Percentiles rank a stretch among this genome's conserved stretches.
Conservation (phyloP, 495 filamentous ascomycete genomes). For the Penicillium samsonianum region DNA sequence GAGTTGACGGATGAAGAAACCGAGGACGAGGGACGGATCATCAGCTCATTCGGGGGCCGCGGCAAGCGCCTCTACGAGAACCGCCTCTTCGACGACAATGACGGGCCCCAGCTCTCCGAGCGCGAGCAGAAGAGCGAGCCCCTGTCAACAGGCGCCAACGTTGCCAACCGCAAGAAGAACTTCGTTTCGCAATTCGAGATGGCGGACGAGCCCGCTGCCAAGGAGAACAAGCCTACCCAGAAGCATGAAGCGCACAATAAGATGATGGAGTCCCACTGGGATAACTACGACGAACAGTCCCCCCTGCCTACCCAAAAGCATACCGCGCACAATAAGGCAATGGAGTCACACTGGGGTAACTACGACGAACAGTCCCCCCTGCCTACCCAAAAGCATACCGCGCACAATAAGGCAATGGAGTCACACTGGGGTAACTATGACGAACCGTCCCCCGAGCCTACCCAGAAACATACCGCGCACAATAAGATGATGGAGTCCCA, state of each 20-base stretch:
- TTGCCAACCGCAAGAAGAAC: slow-evolving; percentile 66
- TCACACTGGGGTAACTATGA: slow-evolving; percentile 65
- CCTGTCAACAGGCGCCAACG: slow-evolving; percentile 64
- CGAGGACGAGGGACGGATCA: slow-evolving; percentile 35
- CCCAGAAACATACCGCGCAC: slow-evolving; percentile 25
- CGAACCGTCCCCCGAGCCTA: slow-evolving; percentile 51
- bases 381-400: slow-evolving; percentile 37
- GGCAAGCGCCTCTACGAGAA: slow-evolving; percentile 77
- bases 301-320: slow-evolving; percentile 36
- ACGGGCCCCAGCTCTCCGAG: slow-evolving; percentile 29
- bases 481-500: slow-evolving; percentile 68
- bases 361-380: slow-evolving; percentile 52
- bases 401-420: slow-evolving; percentile 60
- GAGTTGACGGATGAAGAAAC: slow-evolving; percentile 58
- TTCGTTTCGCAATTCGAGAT: slow-evolving; percentile 73
- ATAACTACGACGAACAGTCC: slow-evolving; percentile 56
- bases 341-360: slow-evolving; percentile 65
- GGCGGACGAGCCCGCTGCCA: slow-evolving; percentile 59
- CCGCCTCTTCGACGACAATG: slow-evolving; percentile 62
- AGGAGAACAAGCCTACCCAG: slow-evolving; percentile 51
- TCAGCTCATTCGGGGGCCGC: slow-evolving; percentile 55
- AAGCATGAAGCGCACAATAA: slow-evolving; percentile 40
- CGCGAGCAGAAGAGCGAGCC: slow-evolving; percentile 36
- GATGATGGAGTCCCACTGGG: slow-evolving; percentile 70
- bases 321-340: slow-evolving; percentile 50